phyloP scores from a whole-genome alignment of 768 basidiomycete species.

The Lyophyllum shimeji region DNA sequence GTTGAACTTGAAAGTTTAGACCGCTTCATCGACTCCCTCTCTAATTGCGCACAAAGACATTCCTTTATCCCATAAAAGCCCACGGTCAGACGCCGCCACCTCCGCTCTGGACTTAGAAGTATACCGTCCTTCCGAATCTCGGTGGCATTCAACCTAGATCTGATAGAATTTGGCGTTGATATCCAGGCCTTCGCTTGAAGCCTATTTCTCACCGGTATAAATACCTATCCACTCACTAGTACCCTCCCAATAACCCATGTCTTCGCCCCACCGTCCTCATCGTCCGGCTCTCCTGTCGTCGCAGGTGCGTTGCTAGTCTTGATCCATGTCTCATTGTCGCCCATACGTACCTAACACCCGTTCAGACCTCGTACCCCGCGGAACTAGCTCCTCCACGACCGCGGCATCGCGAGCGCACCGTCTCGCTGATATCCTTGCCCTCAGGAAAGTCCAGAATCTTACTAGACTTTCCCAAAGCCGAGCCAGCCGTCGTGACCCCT shows the following conservation, averaged over 20 bases:
- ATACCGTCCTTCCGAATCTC: slow-evolving; percentile 11
- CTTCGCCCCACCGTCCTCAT: not conserved
- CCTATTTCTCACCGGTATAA: slow-evolving; percentile 7
- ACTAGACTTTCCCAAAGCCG: slow-evolving; percentile 11
- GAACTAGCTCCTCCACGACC: slow-evolving; percentile 3
- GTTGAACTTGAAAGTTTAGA: not conserved
- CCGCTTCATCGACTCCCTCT: not conserved
- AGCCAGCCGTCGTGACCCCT: slow-evolving; percentile 7
- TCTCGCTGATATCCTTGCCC: slow-evolving; percentile 16
- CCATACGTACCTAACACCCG: not conserved
- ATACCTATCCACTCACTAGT: slow-evolving; percentile 2
- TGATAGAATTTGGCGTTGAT: not conserved
- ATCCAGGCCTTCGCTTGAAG: not conserved
- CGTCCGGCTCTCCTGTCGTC: not conserved
- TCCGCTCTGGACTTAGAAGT: not conserved
- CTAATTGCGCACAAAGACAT: not conserved
- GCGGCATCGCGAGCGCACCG: slow-evolving; percentile 16
- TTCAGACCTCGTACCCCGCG: not conserved
- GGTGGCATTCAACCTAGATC: slow-evolving; percentile 3
- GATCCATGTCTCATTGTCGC: not conserved
- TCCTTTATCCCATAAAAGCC: not conserved
- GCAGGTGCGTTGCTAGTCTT: slow-evolving; percentile 8
- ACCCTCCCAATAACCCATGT: not conserved
- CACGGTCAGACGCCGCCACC: not conserved
- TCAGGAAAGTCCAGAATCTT: slow-evolving; percentile 18